phyloP scores from a whole-genome alignment of 305 asterid species.

The Solanum hybrid region DNA sequence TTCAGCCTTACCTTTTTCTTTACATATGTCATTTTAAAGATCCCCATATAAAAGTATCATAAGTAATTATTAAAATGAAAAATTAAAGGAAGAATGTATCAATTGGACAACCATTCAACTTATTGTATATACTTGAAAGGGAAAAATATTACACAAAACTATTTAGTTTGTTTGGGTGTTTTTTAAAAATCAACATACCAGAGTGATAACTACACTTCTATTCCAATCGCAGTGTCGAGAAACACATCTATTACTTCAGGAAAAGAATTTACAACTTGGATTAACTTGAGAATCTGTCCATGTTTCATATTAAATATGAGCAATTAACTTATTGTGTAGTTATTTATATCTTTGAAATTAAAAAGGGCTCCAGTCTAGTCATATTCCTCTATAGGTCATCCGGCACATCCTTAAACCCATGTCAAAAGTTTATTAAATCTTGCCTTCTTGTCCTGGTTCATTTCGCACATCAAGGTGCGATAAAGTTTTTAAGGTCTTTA shows the following conservation, averaged over 20 bases:
- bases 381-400: neutral
- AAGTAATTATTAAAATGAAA: too few species aligned
- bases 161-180: neutral
- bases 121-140: too few species aligned
- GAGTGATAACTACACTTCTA: neutral
- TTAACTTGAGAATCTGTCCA: neutral
- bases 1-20: too few species aligned
- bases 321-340: neutral
- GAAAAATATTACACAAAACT: neutral
- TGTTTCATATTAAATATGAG: neutral
- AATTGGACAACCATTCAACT: neutral
- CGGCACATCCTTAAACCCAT: neutral
- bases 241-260: neutral
- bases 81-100: neutral
- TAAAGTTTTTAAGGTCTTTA: neutral
- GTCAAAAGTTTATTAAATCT: neutral
- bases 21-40: too few species aligned
- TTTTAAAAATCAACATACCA: neutral
- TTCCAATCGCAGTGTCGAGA: neutral
- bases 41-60: too few species aligned
- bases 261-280: neutral
- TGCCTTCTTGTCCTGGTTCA: neutral
- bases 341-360: too few species aligned
- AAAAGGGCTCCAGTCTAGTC: neutral
- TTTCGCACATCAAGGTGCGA: neutral